Evolutionary conservation across 2,329 filamentous ascomycete genomes (phyloP), one percentile per base, ranked within the genome.

Genomic region (Trichoderma hamatum): DNA sequence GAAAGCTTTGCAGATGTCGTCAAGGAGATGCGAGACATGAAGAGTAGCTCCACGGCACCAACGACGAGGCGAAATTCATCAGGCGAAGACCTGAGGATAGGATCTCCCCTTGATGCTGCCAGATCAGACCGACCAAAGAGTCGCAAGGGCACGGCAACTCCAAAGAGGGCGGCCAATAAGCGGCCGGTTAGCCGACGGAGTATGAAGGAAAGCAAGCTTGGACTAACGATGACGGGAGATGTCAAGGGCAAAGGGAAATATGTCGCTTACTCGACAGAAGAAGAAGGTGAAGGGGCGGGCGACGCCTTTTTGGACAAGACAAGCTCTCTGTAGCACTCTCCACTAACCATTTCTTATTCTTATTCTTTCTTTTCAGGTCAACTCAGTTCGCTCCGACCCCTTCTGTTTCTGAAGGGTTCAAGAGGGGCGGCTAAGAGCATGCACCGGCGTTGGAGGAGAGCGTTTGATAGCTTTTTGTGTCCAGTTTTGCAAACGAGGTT

Each of bases 1-100:
- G 93, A 97, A 79, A 91, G 94, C 16, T 95, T 98, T 78, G 87
- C 91, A 2, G 93, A 97, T 70, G 90, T 97, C n/a, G 87, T 94
- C 68, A 89, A 88, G 71, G 93, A 96, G 78, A 90, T 97, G 78
- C 89, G 92, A 71, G 88, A 89, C 71, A 81, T 87, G 77, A 87
- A 83, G 79, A 80, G 78, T 58, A 81, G 79, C 49, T 82, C 81
- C 34, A 83, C 81, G n/a, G 79, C 79, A 39, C 81, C 82, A 3
- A 81, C 83, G 2, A 85, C 85, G 7, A 81, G 82, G 32, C 82
- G 83, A 63, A 87, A 86, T 72, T 88, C 86, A 10, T 85, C 82
- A 2, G 81, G 81, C 26, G 84, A 85, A 13, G 80, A 80, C 30
- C 74, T 77, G 5, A 75, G 69, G 46, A 71, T 72, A 4, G 70